Evolutionary conservation across 495 filamentous ascomycete species (phyloP).

Genomic region (Neurospora pannonica): DNA sequence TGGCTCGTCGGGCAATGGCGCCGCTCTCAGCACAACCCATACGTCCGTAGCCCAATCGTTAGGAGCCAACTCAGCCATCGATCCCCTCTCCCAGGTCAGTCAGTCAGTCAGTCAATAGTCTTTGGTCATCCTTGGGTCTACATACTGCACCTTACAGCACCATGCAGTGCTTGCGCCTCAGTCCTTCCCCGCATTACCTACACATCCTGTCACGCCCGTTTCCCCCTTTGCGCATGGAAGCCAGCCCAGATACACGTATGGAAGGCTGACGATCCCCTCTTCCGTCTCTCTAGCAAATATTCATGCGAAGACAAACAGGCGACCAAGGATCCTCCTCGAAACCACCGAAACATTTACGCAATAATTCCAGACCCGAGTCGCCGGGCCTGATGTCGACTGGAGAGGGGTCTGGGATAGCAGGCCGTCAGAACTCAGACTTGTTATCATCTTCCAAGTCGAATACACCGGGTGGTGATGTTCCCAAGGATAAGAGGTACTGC

Average conservation of each 20-base stretch:
- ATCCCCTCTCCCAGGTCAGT: constrained; percentile 40
- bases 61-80: constrained; percentile 21
- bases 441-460: constrained; percentile 15
- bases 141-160: neutral
- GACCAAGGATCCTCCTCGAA: constrained; percentile 37
- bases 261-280: neutral
- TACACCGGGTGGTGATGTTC: constrained; percentile 22
- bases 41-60: constrained; percentile 9
- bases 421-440: constrained; percentile 28
- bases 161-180: neutral
- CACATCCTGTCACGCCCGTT: neutral
- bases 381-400: constrained; percentile 26
- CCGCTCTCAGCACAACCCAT: neutral
- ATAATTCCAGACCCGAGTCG: constrained; percentile 41
- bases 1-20: constrained; percentile 1
- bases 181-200: neutral
- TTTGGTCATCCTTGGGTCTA: neutral
- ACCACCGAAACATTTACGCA: constrained; percentile 51
- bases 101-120: neutral
- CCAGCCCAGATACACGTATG: neutral
- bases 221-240: neutral
- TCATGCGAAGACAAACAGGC: constrained; percentile 72
- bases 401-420: constrained; percentile 5
- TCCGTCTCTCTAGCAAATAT: constrained; percentile 47
- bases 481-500: constrained; percentile 59